These are phyloP conservation scores for Citrus inodora DNA, from an alignment of 345 rosid species.

Conservation along the genomic window DNA sequence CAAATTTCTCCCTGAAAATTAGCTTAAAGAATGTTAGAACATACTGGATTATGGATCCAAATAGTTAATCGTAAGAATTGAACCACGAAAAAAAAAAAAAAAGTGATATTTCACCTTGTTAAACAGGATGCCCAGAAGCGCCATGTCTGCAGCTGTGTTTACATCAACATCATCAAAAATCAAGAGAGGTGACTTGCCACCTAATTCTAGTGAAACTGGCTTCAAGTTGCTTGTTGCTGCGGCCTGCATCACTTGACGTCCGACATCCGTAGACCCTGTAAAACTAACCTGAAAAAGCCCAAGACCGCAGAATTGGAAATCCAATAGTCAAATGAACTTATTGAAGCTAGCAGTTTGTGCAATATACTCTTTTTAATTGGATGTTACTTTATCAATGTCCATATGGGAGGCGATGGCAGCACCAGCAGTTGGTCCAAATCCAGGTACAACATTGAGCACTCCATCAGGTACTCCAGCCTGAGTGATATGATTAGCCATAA, in stretches of 20 bases:
- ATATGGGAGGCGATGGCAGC: slow-evolving; percentile 73
- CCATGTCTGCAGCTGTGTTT: slow-evolving; percentile 54
- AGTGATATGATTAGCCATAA: neutral
- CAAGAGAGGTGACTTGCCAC: slow-evolving; percentile 82
- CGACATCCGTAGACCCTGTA: slow-evolving; percentile 85
- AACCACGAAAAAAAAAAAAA: neutral
- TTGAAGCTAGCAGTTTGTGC: too few relatives aligned
- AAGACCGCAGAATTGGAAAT: neutral
- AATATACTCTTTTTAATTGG: too few relatives aligned
- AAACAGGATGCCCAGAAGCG: slow-evolving; percentile 40
- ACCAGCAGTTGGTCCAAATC: slow-evolving; percentile 76
- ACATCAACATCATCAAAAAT: slow-evolving; percentile 77
- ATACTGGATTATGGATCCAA: neutral
- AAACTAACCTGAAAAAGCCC: slow-evolving; percentile 50
- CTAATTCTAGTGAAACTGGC: slow-evolving; percentile 66
- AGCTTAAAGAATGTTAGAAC: neutral
- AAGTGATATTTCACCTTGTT: slow-evolving; percentile 46
- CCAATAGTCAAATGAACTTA: neutral
- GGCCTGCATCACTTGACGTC: slow-evolving; percentile 66
- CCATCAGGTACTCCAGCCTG: slow-evolving; percentile 94
- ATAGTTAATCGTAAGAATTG: neutral
- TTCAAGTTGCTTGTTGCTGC: slow-evolving; percentile 80
- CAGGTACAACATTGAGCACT: slow-evolving; percentile 74
- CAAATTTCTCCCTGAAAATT: slow-evolving; percentile 65
- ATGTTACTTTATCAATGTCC: slow-evolving; percentile 76